Percentiles rank a stretch among this genome's conserved stretches.
These are phyloP conservation scores for Botrytis fragariae DNA, from an alignment of 2,329 filamentous ascomycete genomes.

Conservation along the genomic window DNA sequence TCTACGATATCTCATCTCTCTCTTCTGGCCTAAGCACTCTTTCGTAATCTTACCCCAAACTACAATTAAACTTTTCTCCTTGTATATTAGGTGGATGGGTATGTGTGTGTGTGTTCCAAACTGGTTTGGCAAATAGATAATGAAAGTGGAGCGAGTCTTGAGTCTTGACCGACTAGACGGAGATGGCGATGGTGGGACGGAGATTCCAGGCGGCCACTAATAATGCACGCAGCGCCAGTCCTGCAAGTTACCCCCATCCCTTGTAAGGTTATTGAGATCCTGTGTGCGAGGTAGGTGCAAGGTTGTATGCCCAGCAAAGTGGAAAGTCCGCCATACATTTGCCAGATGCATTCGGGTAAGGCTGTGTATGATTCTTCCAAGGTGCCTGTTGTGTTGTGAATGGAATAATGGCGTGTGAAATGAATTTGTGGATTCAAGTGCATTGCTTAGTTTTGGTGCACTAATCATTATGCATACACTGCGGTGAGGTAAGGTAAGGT, in stretches of 20 bases:
- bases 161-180: constrained; percentile 20
- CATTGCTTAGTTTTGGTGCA: constrained; percentile 9
- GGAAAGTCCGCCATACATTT: constrained; percentile 18
- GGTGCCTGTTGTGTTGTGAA: constrained; percentile 1
- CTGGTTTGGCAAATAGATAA: constrained; percentile 6
- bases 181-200: constrained; percentile 17
- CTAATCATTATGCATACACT: constrained; percentile 19
- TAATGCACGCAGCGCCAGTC: constrained; percentile 9
- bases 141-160: constrained; percentile 14
- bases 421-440: constrained; percentile 3
- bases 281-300: constrained; percentile 4
- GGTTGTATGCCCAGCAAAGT: constrained; percentile 7
- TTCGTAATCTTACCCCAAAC: constrained; percentile 16
- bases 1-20: constrained; percentile 16
- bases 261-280: constrained; percentile 10
- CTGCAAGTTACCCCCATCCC: constrained; percentile 7
- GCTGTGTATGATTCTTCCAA: constrained; percentile 19
- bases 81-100: not conserved
- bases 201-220: constrained; percentile 16
- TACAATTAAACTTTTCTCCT: not conserved
- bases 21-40: not conserved
- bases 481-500: constrained; percentile 13
- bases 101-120: constrained; percentile 2
- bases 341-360: constrained; percentile 22
- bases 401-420: not conserved